Base-by-base conservation (phyloP, 495 filamentous ascomycete genomes). In the Paragyromitra xinjiangensis region DNA sequence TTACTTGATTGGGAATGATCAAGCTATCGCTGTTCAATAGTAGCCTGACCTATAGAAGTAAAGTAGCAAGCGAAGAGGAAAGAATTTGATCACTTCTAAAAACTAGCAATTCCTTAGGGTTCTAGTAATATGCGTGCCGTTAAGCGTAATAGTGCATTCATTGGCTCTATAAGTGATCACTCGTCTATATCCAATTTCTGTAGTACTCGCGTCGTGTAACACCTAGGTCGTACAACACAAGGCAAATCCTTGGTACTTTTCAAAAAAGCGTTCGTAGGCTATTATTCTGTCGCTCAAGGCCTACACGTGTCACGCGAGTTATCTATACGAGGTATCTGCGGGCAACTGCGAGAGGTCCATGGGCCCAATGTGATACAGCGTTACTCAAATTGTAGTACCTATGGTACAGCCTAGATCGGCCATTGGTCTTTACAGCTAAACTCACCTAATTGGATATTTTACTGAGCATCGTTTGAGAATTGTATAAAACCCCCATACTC, bases 121-220 rank as follows among this genome's bases (percentile, higher is more conserved):
- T 26, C 19, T 29, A 26, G 62, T 2, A 42, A 44, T 29, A 64
- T 14, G 16, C 9, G 16, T 44, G 40, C n/a, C 19, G 37, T 8
- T n/a, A 45, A 11, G n/a, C 6, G 11, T n/a, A 19, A 39, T 8
- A n/a, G 29, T 16, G 58, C 8, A 45, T 45, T 6, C 26, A 6
- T 64, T 64, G 62, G 22, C 62, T 48, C n/a, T 40, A 64, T 24
- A 45, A 40, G 0, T 16, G 62, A 64, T 64, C 62, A 64, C 62
- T 48, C 62, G 39, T 40, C 19, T 37, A 37, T 56, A 29, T 22
- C 14, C 34, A 19, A 22, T n/a, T 22, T 8, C 19, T 22, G 9
- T 9, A 26, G 19, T 11, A 48, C 16, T 48, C 16, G 12, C 44
- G 16, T 56, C 0, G 3, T 12, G 8, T 26, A 22, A 24, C 51